Base-by-base conservation (phyloP, 139 green algal genomes). In the Coelastrella sp. region DNA sequence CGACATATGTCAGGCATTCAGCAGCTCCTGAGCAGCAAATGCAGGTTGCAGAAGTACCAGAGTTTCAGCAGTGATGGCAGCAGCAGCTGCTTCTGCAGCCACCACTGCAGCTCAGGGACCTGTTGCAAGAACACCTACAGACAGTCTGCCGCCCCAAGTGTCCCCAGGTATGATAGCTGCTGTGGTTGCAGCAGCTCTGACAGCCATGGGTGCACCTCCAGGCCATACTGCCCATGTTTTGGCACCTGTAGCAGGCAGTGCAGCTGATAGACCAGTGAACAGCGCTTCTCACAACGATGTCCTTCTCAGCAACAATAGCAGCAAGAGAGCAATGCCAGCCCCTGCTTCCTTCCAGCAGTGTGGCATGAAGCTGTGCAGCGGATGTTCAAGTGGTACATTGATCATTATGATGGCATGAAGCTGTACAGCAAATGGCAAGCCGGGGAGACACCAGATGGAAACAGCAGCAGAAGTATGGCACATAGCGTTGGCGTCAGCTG, bases 371-470 rank as follows among this genome's bases (percentile, higher is more conserved):
- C 27, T 19, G 62, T 71, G 62, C 62, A 71, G 62, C 62, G 21
- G n/a, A 38, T 71, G 62, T 8, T 38, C 30, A 40, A 71, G n/a
- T 71, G 62, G 62, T 71, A 71, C 62, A 40, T 15, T 38, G 62
- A 40, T 5, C 62, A n/a, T 27, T 71, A 71, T 71, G 62, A 71
- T 71, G 62, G 62, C 15, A 27, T n/a, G 27, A 8, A 7, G 40
- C 62, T 27, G 62, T 71, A 15, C 62, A 71, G 62, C 30, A 71
- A 23, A 71, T 71, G 62, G 62, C 40, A 40, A 71, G 62, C 32
- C 6, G 23, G 32, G 19, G 27, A 5, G 7, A 71, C 15, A 71
- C 41, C 62, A 71, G 30, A 17, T 71, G 62, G 62, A n/a, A 27
- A 27, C 27, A 40, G 62, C 62, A 71, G 62, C 62, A 71, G 62